Evolutionary conservation across 306 rosid genomes (phyloP).

Genomic region (Hippophae rhamnoides): DNA sequence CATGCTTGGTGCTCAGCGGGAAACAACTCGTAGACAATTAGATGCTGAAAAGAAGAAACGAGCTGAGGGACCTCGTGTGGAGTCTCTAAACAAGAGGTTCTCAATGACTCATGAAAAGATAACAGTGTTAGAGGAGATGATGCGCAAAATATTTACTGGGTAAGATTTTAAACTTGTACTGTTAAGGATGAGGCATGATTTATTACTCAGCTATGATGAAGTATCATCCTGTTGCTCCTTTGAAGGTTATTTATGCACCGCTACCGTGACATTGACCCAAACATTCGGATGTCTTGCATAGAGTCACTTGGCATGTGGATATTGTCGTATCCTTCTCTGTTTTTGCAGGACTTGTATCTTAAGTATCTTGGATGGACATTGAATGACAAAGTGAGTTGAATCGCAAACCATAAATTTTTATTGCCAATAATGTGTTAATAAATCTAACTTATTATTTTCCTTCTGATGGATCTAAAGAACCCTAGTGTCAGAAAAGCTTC

Average conservation of each 20-base stretch:
- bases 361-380: slow-evolving; percentile 96
- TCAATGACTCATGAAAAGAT: slow-evolving; percentile 76
- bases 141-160: slow-evolving; percentile 97
- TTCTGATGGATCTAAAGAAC: slow-evolving; percentile 39
- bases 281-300: slow-evolving; percentile 81
- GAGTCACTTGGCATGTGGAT: slow-evolving; percentile 90
- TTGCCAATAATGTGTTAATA: slow-evolving; percentile 14
- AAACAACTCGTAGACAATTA: slow-evolving; percentile 88
- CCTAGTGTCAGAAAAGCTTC: slow-evolving; percentile 90
- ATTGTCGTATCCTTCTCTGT: slow-evolving; percentile 86
- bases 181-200: slow-evolving; percentile 2
- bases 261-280: slow-evolving; percentile 85
- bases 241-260: slow-evolving; percentile 98
- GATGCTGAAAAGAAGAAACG: slow-evolving; percentile 96
- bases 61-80: slow-evolving; percentile 84
- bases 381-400: slow-evolving; percentile 74
- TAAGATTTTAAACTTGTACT: slow-evolving; percentile 30
- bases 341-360: slow-evolving; percentile 88
- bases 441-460: slow-evolving; percentile 13
- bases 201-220: slow-evolving; percentile 2
- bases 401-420: slow-evolving; percentile 16
- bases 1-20: slow-evolving; percentile 81
- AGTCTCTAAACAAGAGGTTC: slow-evolving; percentile 78
- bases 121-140: slow-evolving; percentile 85
- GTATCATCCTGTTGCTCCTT: slow-evolving; percentile 20